Evolutionary conservation across 805 yeast genomes (phyloP), one percentile per base, ranked within the genome.

Genomic region (Candida corydali): DNA sequence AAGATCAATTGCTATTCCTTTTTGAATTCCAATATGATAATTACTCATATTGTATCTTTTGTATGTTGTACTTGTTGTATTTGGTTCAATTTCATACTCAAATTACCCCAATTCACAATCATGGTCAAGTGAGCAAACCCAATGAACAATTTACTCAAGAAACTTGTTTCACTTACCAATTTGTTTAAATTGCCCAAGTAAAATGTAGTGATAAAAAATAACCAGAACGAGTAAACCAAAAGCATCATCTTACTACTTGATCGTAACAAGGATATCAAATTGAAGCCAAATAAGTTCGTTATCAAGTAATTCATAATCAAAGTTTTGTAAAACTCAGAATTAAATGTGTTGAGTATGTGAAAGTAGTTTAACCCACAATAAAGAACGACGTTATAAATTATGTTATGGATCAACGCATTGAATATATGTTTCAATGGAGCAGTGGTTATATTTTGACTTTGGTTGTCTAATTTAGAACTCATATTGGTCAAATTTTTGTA

Each of bases 231-330:
- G 17, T 32, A 32, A 22, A 32, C 10, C 4, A 23, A 7, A 23
- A 32, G 17, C 17, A n/a, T 17, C 11, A 5, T 8, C 12, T 24
- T 32, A 11, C 17, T 32, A 4, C 11, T 22, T 9, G 34, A 22
- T 20, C 24, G 34, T 11, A 32, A 11, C 15, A 32, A 32, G 5
- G 27, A 7, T 4, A 32, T 22, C 3, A 32, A 22, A 23, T 32
- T 32, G 17, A 32, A 32, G 8, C 28, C 34, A 17, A 20, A 32
- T 24, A 32, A 23, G 17, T 32, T 32, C n/a, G 34, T 23, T 8
- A 32, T 32, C 15, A 32, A 16, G 17, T 7, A 32, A 24, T 32
- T 32, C 28, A 32, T 32, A 17, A 23, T n/a, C 24, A 32, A 8
- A 10, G 26, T 32, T n/a, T 23, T 23, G 12, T 32, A 32, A 32